These are phyloP conservation scores for Butyriboletus loyo DNA, from an alignment of 768 basidiomycete genomes.

Conservation along the genomic window DNA sequence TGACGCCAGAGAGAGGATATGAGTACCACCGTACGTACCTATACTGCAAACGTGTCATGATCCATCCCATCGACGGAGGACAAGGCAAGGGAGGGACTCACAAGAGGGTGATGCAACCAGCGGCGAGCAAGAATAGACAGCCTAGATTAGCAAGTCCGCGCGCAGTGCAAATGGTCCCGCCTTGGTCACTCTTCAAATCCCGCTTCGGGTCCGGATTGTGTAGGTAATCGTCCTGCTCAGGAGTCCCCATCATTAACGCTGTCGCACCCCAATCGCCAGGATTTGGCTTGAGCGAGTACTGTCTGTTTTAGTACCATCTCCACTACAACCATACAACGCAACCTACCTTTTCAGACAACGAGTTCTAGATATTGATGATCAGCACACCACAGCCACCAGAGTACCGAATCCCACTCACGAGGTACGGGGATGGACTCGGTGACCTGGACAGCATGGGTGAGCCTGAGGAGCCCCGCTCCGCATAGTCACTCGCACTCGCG, in stretches of 20 bases:
- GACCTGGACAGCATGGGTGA: constrained; percentile 17
- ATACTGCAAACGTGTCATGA: constrained; percentile 9
- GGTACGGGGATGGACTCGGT: constrained; percentile 26
- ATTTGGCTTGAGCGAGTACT: constrained; percentile 41
- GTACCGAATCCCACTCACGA: constrained; percentile 14
- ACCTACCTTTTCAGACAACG: constrained; percentile 26
- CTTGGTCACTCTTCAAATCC: constrained; percentile 51
- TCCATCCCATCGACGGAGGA: not conserved
- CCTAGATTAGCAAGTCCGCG: constrained; percentile 68
- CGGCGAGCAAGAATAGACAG: constrained; percentile 56
- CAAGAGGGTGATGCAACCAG: constrained; percentile 52
- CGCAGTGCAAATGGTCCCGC: constrained; percentile 56
- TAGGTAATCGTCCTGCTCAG: constrained; percentile 62
- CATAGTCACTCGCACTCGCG: constrained; percentile 14
- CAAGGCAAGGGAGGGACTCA: constrained; percentile 33
- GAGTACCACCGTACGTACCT: constrained; percentile 4
- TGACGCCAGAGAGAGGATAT: not conserved
- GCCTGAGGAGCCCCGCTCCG: constrained; percentile 14
- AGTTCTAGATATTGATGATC: constrained; percentile 18
- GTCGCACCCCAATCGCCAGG: constrained; percentile 51
- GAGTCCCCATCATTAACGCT: constrained; percentile 39
- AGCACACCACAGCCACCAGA: not conserved
- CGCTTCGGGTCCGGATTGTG: constrained; percentile 61
- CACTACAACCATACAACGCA: not conserved
- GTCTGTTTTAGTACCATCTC: not conserved